Conservation (phyloP, 2,329 filamentous ascomycete genomes). For the Pezizomycotina sp. region DNA sequence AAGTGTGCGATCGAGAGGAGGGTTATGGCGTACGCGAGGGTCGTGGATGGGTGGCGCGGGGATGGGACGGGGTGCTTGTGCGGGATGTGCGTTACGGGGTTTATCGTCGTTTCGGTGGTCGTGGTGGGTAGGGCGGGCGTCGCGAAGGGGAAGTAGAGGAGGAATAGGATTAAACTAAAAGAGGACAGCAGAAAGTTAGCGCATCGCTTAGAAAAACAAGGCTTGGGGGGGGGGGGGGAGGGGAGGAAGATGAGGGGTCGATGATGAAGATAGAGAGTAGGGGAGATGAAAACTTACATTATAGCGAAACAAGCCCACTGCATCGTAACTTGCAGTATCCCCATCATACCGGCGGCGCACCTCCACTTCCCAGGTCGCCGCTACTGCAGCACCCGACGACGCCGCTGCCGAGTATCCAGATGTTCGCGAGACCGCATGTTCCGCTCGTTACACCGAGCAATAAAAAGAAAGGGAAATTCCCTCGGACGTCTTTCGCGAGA, state of each 20-base stretch:
- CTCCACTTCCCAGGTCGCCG: constrained; percentile 62
- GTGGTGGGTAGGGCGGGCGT: constrained; percentile 32
- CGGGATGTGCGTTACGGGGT: too few species aligned
- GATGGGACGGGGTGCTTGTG: constrained; percentile 24
- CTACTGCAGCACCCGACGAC: constrained; percentile 69
- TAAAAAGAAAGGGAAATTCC: constrained; percentile 94
- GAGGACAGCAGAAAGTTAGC: too few species aligned
- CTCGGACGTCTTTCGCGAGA: constrained; percentile 67
- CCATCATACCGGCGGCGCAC: constrained; percentile 70
- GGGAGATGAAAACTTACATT: constrained; percentile 46
- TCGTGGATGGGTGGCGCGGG: constrained; percentile 48
- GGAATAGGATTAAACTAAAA: constrained; percentile 69
- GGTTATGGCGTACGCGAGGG: constrained; percentile 62
- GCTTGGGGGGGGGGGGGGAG: neutral
- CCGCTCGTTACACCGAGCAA: constrained; percentile 83
- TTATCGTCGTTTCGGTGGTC: constrained; percentile 26
- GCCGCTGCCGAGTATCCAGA: constrained; percentile 70
- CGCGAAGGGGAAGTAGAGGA: constrained; percentile 73
- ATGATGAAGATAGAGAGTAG: neutral
- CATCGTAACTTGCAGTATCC: constrained; percentile 75
- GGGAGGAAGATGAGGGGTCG: neutral
- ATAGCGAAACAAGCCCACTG: constrained; percentile 86
- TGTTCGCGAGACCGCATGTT: constrained; percentile 80
- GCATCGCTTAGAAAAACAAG: neutral
- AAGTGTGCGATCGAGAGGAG: constrained; percentile 58